Evolutionary conservation across 2,329 filamentous ascomycete genomes (phyloP).

Genomic region (Pestalotiopsis sp.): DNA sequence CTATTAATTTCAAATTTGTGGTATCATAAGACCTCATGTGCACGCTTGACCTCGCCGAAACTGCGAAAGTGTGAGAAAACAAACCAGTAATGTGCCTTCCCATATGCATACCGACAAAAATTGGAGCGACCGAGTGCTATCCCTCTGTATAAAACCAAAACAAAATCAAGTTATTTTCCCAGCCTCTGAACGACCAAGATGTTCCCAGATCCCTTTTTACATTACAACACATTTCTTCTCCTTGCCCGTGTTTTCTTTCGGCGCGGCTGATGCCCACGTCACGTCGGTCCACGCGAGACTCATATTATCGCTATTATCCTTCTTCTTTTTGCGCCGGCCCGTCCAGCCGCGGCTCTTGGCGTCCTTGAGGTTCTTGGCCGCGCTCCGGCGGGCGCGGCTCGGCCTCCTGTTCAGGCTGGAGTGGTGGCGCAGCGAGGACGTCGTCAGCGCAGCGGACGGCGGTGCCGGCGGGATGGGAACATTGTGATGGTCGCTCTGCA

Average conservation of each 20-base stretch:
- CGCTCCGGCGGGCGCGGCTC: conserved; percentile 62
- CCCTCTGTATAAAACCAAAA: background rate
- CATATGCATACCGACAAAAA: background rate
- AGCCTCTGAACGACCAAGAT: background rate
- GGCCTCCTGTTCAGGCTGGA: conserved; percentile 48
- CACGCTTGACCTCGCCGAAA: background rate
- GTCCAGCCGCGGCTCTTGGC: conserved; percentile 62
- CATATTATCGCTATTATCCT: conserved; percentile 38
- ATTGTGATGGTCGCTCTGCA: conserved; percentile 13
- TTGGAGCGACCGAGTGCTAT: background rate
- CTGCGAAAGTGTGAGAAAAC: background rate
- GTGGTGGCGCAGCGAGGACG: conserved; percentile 41
- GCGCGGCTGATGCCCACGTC: conserved; percentile 31
- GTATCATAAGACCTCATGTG: conserved; percentile 3
- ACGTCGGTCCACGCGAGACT: conserved; percentile 60
- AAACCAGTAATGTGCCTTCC: background rate
- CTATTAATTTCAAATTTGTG: background rate
- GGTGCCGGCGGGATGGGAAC: conserved; percentile 20
- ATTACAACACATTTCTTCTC: conserved; percentile 57
- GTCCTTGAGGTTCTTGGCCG: conserved; percentile 64
- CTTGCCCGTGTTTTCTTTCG: conserved; percentile 31
- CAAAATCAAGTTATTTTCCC: background rate
- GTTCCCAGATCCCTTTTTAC: conserved; percentile 35
- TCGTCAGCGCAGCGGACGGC: conserved; percentile 37
- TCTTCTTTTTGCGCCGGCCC: conserved; percentile 40